phyloP scores from a whole-genome alignment of 768 basidiomycete species.

The Pleurotus ostreatus region DNA sequence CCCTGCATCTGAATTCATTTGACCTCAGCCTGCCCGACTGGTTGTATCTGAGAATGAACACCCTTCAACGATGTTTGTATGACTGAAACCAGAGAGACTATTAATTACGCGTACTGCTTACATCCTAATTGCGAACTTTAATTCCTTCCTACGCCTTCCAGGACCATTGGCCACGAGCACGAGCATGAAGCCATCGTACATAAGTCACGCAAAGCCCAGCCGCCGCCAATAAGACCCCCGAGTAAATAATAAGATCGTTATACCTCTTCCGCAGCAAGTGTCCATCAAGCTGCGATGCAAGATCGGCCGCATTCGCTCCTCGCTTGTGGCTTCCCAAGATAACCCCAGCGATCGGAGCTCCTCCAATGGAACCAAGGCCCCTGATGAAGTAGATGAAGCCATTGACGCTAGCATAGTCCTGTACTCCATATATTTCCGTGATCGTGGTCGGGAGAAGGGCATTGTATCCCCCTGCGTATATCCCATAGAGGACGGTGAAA shows the following conservation, averaged over 20 bases:
- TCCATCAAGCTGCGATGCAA: neutral
- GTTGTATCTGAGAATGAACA: no score
- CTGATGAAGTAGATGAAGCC: constrained; percentile 33
- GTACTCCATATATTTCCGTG: constrained; percentile 31
- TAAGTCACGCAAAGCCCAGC: constrained; percentile 34
- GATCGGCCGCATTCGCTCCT: constrained; percentile 11
- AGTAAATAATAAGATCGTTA: constrained; percentile 34
- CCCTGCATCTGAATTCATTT: neutral
- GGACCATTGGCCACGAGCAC: constrained; percentile 32
- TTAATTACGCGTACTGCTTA: no score
- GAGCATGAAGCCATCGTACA: constrained; percentile 38
- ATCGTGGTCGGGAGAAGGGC: constrained; percentile 34
- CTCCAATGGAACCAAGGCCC: constrained; percentile 30
- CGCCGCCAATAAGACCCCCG: constrained; percentile 29
- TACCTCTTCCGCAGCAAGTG: constrained; percentile 23
- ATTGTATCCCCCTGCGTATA: constrained; percentile 40
- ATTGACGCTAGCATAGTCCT: constrained; percentile 33
- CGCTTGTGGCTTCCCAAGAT: constrained; percentile 31
- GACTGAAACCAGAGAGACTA: no score
- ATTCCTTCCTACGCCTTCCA: constrained; percentile 31
- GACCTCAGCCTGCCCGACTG: no score
- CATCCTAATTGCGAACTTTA: no score
- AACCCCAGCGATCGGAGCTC: constrained; percentile 34
- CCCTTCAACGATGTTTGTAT: no score
- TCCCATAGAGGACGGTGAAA: constrained; percentile 37